Base-by-base conservation (phyloP, 2,329 filamentous ascomycete genomes). In the Sporothrix humicola region DNA sequence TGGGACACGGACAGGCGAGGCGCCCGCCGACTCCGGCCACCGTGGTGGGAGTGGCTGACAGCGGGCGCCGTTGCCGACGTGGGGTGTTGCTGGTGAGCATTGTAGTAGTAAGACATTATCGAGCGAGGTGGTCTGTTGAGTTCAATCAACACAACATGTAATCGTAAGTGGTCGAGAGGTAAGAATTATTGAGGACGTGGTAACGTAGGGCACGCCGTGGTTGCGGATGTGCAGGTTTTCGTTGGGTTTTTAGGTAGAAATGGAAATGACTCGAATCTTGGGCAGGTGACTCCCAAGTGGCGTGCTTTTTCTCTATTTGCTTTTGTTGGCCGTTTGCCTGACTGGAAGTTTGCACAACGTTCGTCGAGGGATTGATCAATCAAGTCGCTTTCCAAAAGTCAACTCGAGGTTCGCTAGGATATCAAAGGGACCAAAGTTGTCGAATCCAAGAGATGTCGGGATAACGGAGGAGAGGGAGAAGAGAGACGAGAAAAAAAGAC, bases 21-120 rank as follows among this genome's bases (percentile, higher is more conserved):
- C 59, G 92, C 93, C 80, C 95, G 90, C 80, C 95, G 92, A 82
- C 93, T 95, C 79, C 95, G 93, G 79, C 93, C 92, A 79, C 90
- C 91, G 82, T 96, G 92, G 84, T 95, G 92, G 82, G 89, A 92
- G 85, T 96, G 92, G 76, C 91, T 87, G 79, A 87, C 82, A 58
- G 83, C 85, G 78, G 85, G 86, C 73, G 86, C 83, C 73, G 85
- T 82, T 76, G 85, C 83, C 66, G 90, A 85, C 74, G 87, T 87
- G 76, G 85, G 84, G 77, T 89, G 86, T 78, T 87, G 87, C 77
- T 88, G 84, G 81, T 90, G 88, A 76, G 86, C 82, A 81, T 86
- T 86, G 83, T 88, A 86, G 80, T 90, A 90, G 83, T 90, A 91
- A 83, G 89, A 88, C 89, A 91, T 90, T 71, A 69, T 78, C 59